phyloP scores from a whole-genome alignment of 495 filamentous ascomycete genomes.

The Apiosordaria backusii region DNA sequence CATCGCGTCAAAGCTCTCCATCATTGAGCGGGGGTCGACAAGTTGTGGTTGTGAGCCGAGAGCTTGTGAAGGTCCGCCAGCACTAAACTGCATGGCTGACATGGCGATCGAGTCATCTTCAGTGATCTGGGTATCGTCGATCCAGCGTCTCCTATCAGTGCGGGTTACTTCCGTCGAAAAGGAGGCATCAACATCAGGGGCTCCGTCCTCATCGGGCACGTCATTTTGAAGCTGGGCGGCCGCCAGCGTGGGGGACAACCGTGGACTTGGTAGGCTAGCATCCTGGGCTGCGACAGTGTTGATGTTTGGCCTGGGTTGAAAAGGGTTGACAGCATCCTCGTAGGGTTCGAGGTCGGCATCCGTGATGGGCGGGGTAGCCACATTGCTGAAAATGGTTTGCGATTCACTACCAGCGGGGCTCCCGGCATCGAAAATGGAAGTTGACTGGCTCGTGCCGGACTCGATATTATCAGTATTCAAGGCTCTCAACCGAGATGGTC shows the following conservation, averaged over 20 bases:
- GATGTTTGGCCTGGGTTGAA: slow-evolving; percentile 44
- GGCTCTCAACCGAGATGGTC: slow-evolving; percentile 32
- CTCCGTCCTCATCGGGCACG: slow-evolving; percentile 40
- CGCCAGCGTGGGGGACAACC: slow-evolving; percentile 85
- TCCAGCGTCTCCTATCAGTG: slow-evolving; percentile 22
- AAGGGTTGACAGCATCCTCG: slow-evolving; percentile 39
- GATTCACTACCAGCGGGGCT: slow-evolving; percentile 46
- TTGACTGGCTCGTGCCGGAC: slow-evolving; percentile 43
- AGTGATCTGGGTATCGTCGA: slow-evolving; percentile 30
- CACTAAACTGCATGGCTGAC: slow-evolving; percentile 15
- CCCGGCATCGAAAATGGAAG: slow-evolving; percentile 43
- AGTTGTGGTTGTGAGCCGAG: slow-evolving; percentile 30
- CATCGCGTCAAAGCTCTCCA: slow-evolving; percentile 88
- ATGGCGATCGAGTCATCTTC: slow-evolving; percentile 26
- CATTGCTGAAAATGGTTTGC: slow-evolving; percentile 49
- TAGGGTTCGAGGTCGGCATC: slow-evolving; percentile 51
- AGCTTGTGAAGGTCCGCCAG: background rate
- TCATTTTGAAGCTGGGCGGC: slow-evolving; percentile 58
- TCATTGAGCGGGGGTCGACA: slow-evolving; percentile 74
- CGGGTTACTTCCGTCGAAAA: slow-evolving; percentile 27
- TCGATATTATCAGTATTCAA: slow-evolving; percentile 38
- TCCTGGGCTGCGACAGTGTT: slow-evolving; percentile 71
- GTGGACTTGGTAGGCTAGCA: slow-evolving; percentile 89
- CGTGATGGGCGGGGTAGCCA: slow-evolving; percentile 56
- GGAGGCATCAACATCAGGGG: slow-evolving; percentile 33